phyloP scores from a whole-genome alignment of 305 asterid species.

The Solanum hybrid region DNA sequence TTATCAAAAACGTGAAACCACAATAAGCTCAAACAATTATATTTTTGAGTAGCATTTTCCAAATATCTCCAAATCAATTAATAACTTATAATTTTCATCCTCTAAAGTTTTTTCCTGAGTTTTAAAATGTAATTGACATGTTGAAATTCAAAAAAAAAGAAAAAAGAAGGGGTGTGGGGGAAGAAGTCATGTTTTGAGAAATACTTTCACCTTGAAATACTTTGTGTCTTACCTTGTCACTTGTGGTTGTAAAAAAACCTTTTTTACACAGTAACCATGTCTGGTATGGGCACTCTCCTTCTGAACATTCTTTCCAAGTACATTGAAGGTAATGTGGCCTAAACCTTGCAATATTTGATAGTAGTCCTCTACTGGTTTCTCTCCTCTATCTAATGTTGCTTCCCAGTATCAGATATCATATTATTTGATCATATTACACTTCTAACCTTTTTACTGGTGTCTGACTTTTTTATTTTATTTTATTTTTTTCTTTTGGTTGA shows the following conservation, averaged over 20 bases:
- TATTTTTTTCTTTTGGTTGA: background rate
- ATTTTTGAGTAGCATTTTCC: background rate
- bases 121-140: background rate
- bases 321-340: constrained; percentile 53
- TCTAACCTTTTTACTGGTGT: background rate
- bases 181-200: background rate
- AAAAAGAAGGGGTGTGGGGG: background rate
- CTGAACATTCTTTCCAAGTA: constrained; percentile 75
- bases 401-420: background rate
- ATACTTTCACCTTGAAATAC: background rate
- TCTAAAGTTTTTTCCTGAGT: background rate
- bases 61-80: background rate
- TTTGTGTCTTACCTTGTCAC: background rate
- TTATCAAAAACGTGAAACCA: background rate
- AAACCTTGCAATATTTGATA: background rate
- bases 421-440: background rate
- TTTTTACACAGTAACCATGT: background rate
- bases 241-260: background rate
- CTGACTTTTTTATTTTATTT: background rate
- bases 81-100: background rate
- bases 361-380: background rate
- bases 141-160: background rate
- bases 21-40: background rate
- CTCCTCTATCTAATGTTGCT: background rate
- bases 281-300: constrained; percentile 69